Base-by-base conservation (phyloP, 2,329 filamentous ascomycete species). In the Alternaria gansuensis region DNA sequence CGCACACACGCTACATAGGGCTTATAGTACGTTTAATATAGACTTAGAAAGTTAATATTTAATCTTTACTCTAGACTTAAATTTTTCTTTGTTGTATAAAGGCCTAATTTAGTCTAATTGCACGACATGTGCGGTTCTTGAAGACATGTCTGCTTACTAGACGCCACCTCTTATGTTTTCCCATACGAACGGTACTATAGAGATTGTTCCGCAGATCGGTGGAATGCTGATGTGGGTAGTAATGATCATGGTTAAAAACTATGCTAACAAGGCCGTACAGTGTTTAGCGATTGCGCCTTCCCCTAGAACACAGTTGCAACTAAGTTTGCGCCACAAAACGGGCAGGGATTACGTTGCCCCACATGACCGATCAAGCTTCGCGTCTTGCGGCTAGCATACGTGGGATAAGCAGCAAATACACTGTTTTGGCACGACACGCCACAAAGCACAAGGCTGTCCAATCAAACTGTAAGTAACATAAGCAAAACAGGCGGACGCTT, bases 91-190 rank as follows among this genome's bases (percentile, higher is more conserved):
- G 8, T 53, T 33, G 6, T 53, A 53, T 39, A 13, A 53, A 21
- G 4, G 21, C 33, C 24, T 97, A 13, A 71, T 83, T 4, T 76
- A 71, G 14, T 88, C 85, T 44, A 80, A 87, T 63, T 97, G 93
- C 80, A 95, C 92, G 1, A 93, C 91, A 10, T 96, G 92, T 75
- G 86, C 84, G 55, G 90, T 96, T 40, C 87, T 82, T 36, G 83
- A 94, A 79, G 93, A 97, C 79, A 90, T 88, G 79, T 96, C 92
- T n/a, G 88, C 87, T 31, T 97, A 97, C 81, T 97, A 92, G 78
- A 87, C 88, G 51, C 93, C 93, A 0, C 80, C 85, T 2, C 74
- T 96, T 63, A 93, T 94, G 80, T 97, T 96, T 77, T 78, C 88
- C 73, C 85, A 93, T 70, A 71, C 79, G 10, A 89, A 90, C 66